A percentile compares a stretch with the other conserved stretches of the same genome.
phyloP scores from a whole-genome alignment of 176 grass and related monocot species.

The Aegilops tauschii region DNA sequence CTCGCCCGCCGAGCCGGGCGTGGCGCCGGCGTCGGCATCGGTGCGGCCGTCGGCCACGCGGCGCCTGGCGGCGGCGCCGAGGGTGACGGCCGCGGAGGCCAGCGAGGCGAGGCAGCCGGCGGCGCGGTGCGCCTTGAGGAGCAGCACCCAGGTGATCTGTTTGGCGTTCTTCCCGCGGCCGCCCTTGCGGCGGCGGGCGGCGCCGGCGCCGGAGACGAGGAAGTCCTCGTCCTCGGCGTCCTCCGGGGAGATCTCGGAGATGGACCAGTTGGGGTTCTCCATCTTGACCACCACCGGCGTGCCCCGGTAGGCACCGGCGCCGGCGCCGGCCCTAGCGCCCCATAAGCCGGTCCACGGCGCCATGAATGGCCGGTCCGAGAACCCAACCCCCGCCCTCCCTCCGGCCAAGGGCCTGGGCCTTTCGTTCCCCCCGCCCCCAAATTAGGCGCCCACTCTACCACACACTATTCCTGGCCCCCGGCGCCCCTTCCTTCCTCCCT shows the following conservation, averaged over 20 bases:
- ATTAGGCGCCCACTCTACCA: slow-evolving; percentile 31
- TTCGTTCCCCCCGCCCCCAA: slow-evolving; percentile 23
- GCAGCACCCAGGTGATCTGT: slow-evolving; percentile 98
- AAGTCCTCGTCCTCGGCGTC: slow-evolving; percentile 64
- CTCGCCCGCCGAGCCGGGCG: slow-evolving; percentile 34
- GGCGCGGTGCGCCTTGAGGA: slow-evolving; percentile 92
- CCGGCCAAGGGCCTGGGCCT: slow-evolving; percentile 29
- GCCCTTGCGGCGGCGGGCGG: slow-evolving; percentile 32
- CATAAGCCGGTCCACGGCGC: slow-evolving; percentile 70
- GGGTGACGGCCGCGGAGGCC: slow-evolving; percentile 54
- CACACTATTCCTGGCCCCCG: slow-evolving; percentile 38
- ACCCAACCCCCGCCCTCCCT: background rate
- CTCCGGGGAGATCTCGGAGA: slow-evolving; percentile 84
- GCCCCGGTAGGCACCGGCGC: slow-evolving; percentile 72
- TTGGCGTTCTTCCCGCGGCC: slow-evolving; percentile 88
- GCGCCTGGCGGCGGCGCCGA: slow-evolving; percentile 60
- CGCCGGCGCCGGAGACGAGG: slow-evolving; percentile 26
- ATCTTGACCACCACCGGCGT: slow-evolving; percentile 99
- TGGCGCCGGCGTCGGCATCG: slow-evolving; percentile 49
- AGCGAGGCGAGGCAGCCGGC: slow-evolving; percentile 81
- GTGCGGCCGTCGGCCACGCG: slow-evolving; percentile 68
- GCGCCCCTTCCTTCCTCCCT: background rate
- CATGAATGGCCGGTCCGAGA: slow-evolving; percentile 58
- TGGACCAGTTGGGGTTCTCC: slow-evolving; percentile 99
- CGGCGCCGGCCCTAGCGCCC: slow-evolving; percentile 52